These are phyloP conservation scores for Rhodotorula sp. DNA, from an alignment of 1,284 basidiomycete species.

Conservation along the genomic window DNA sequence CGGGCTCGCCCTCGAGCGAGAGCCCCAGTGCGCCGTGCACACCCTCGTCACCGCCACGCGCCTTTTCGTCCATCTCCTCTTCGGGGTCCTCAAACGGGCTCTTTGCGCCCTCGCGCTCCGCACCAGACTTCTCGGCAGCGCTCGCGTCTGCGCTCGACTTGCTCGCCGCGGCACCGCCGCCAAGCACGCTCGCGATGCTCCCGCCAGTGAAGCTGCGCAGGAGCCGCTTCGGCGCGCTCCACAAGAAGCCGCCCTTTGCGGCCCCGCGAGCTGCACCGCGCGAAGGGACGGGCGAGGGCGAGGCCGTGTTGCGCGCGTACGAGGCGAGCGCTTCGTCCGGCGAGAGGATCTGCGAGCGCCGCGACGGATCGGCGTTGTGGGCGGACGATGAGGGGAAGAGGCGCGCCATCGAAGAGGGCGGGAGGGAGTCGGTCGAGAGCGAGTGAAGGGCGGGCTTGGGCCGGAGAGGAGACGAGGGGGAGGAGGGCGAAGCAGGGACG, in stretches of 20 bases:
- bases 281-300: slow-evolving; percentile 1
- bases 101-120: slow-evolving; percentile 12
- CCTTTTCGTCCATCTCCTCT: background rate
- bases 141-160: background rate
- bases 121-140: background rate
- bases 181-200: slow-evolving; percentile 4
- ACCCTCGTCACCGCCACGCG: background rate
- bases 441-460: slow-evolving; percentile 10
- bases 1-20: background rate
- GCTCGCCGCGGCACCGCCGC: background rate
- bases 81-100: slow-evolving; percentile 31
- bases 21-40: background rate
- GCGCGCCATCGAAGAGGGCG: slow-evolving; percentile 5
- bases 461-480: slow-evolving; percentile 1
- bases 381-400: background rate
- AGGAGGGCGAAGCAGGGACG: no score
- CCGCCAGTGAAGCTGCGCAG: slow-evolving; percentile 9
- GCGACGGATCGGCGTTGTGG: background rate
- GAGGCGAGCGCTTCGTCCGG: slow-evolving; percentile 37
- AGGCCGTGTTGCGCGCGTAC: slow-evolving; percentile 25
- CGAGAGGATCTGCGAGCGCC: slow-evolving; percentile 15
- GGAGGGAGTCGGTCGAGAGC: slow-evolving; percentile 8
- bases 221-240: slow-evolving; percentile 1
- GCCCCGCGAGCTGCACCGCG: background rate
- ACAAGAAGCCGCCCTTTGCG: slow-evolving; percentile 2